Conservation (phyloP, 148 eudicot genomes). For the Arbutus unedo region DNA sequence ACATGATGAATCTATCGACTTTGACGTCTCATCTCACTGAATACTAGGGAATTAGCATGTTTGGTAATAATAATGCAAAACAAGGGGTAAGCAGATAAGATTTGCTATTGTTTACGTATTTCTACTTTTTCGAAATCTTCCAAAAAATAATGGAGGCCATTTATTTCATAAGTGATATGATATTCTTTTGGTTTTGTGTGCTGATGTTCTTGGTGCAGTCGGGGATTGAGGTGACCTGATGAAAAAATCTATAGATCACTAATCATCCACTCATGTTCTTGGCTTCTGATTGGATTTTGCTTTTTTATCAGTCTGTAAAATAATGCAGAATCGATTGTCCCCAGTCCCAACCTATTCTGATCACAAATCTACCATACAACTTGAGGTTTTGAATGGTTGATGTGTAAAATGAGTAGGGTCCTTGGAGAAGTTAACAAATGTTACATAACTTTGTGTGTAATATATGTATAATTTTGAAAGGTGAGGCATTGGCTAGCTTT, state of each 20-base stretch:
- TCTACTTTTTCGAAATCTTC: neutral
- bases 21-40: neutral
- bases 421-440: neutral
- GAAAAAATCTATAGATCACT: neutral
- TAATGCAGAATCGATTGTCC: neutral
- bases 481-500: neutral
- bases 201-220: slow-evolving; percentile 28
- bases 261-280: slow-evolving; percentile 5
- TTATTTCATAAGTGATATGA: neutral
- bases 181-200: slow-evolving; percentile 17
- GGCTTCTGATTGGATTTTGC: neutral
- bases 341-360: neutral
- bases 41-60: neutral
- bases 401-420: neutral
- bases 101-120: neutral
- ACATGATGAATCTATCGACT: slow-evolving; percentile 1
- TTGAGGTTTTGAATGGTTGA: neutral
- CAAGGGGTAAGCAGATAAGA: neutral
- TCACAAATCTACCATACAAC: neutral
- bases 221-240: slow-evolving; percentile 17
- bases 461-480: neutral
- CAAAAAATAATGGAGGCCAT: slow-evolving; percentile 3
- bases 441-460: neutral
- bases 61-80: neutral
- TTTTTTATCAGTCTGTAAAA: neutral